Evolutionary conservation across 169 alveolate genomes (phyloP), one percentile per base, ranked within the genome.

Genomic region (Cryptosporidium sp.): DNA sequence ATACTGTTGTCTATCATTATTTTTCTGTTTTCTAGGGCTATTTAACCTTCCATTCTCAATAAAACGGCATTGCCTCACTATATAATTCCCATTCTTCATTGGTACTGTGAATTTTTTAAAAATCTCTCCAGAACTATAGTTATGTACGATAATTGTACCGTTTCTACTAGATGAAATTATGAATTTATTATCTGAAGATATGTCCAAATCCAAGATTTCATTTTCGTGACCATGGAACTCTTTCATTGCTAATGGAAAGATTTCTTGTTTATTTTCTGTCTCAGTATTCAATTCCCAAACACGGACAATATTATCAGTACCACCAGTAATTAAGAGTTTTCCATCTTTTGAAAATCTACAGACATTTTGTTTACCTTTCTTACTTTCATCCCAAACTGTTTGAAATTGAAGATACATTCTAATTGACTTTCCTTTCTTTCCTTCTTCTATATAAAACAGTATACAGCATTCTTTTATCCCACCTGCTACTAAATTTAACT

Each of bases 341-440:
- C 89, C 89, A 62, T 80, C 18, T 65, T 23, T 80, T 43, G 89
- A 80, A 45, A 80, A 80, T 26, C 89, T 50, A 52, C 80, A 80
- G 35, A 80, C 41, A 80, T 80, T 80, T 48, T 80, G 89, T 41
- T 80, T 80, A 16, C 89, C 89, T 48, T 80, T 80, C 52, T 59
- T 80, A 12, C 26, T 41, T 14, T 29, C 48, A 43, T 61, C 74
- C 89, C 89, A 80, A 10, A 80, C 75, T 29, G 80, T 80, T 39
- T 80, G 89, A 26, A 80, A 80, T 43, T 62, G 89, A 18, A 80
- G 65, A 65, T 80, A 65, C 73, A 80, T 80, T 80, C 21, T 65
- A 35, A 80, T 31, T 18, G 45, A 29, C 50, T 59, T 80, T 18
- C 45, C 80, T 16, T 62, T 48, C 12, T 80, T 65, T 14, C 31